Evolutionary conservation across 2,329 filamentous ascomycete genomes (phyloP), one percentile per base, ranked within the genome.

Genomic region (Geosmithia morbida): DNA sequence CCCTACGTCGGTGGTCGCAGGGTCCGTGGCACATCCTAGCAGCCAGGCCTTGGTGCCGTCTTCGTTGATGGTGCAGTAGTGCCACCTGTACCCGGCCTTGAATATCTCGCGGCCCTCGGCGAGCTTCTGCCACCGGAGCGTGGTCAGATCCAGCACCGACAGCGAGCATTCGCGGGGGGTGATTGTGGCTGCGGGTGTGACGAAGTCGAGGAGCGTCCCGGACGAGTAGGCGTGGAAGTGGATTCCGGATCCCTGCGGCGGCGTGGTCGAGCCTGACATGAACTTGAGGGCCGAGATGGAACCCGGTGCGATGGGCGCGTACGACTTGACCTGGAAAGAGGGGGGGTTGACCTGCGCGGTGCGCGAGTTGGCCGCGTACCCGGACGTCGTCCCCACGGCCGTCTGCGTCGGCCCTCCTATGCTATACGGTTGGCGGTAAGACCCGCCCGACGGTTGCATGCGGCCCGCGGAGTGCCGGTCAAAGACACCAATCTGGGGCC

Each of bases 211-310:
- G 43, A 98, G 75, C 26, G 86, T 89, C 6, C 89, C 89, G 0
- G 90, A 95, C 7, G 88, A 90, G 62, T 94, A 96, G 42, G 90
- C 82, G 60, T 98, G 92, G 59, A 94, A 98, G 63, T 98, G 92
- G 49, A 85, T 90, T 16, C 92, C 92, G 3, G 88, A 85, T 44
- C 87, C 85, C 62, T 97, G 87, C 2, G 85, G 85, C 1, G 92
- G 90, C 16, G 95, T 79, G 60, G 87, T 85, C 4, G 84, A 79
- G 3, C 90, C 90, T 3, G 62, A 67, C 48, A 92, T 77, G 59
- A 98, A 98, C 57, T 87, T 90, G 45, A 96, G 71, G 7, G 87
- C 85, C 8, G 89, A 94, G 50, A 96, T 92, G 7, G 87, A 79
- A 11, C 90, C 92, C 1, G 90, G 90, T 1, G 90, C 86, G 53